phyloP scores from a whole-genome alignment of 2,329 filamentous ascomycete species.

The Sporothrix variecibatus region DNA sequence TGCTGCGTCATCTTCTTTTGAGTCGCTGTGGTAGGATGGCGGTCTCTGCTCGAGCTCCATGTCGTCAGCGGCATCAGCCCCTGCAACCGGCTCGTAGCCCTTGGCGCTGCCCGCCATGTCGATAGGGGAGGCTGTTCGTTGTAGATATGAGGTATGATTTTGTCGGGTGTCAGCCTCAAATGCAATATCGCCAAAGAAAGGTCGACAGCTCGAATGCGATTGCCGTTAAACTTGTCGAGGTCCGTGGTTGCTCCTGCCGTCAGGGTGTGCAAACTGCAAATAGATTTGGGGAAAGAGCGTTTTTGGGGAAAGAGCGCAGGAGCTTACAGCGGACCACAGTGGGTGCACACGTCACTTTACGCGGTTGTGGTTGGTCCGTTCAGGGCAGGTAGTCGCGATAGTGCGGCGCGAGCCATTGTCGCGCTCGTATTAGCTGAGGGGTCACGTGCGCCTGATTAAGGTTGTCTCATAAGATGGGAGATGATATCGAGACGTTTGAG shows the following conservation, averaged over 20 bases:
- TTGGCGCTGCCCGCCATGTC: constrained; percentile 8
- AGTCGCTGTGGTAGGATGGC: background rate
- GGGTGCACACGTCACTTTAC: constrained; percentile 17
- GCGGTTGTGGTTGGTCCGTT: constrained; percentile 9
- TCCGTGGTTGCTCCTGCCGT: background rate
- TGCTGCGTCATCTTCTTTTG: constrained; percentile 16
- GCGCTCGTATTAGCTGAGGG: background rate
- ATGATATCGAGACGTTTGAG: background rate
- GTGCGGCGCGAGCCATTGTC: constrained; percentile 1
- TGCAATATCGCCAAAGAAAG: background rate
- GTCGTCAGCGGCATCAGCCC: constrained; percentile 16
- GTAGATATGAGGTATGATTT: too few species aligned
- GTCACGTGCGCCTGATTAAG: background rate
- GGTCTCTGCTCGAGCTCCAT: constrained; percentile 18
- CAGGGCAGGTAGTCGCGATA: background rate
- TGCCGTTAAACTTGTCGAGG: background rate
- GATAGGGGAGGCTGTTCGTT: too few species aligned
- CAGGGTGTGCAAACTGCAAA: background rate
- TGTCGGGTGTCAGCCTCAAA: too few species aligned
- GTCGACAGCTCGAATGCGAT: background rate
- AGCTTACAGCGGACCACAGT: background rate
- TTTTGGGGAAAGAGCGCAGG: background rate
- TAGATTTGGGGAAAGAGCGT: background rate
- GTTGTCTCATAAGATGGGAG: background rate
- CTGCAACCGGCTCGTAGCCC: constrained; percentile 26